phyloP scores from a whole-genome alignment of 768 basidiomycete species.

The Hypholoma fasciculare region DNA sequence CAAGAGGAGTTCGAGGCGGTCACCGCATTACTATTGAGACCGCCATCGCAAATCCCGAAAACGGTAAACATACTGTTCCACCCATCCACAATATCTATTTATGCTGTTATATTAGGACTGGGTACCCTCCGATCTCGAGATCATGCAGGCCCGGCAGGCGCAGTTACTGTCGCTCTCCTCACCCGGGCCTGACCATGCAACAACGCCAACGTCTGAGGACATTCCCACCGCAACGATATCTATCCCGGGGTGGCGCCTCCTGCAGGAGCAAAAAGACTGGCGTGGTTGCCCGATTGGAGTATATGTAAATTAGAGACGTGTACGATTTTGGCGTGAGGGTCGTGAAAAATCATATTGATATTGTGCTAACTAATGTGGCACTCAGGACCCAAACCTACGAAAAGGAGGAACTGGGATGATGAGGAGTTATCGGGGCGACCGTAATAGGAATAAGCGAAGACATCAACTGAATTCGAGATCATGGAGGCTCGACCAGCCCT shows the following conservation, averaged over 20 bases:
- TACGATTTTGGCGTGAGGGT: background rate
- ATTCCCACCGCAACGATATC: conserved; percentile 3
- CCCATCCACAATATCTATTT: background rate
- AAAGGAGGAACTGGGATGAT: too few relatives aligned
- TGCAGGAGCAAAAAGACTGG: conserved; percentile 50
- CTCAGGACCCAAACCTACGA: too few relatives aligned
- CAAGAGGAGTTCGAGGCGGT: conserved; percentile 16
- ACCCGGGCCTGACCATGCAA: background rate
- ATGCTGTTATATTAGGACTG: conserved; percentile 39
- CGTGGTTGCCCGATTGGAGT: conserved; percentile 71
- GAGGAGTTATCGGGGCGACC: too few relatives aligned
- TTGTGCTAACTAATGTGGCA: too few relatives aligned
- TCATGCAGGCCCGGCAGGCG: conserved; percentile 57
- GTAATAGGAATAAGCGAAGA: too few relatives aligned
- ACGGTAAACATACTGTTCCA: conserved; percentile 4
- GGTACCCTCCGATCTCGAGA: conserved; percentile 46
- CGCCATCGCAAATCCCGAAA: conserved; percentile 1
- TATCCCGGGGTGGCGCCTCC: conserved; percentile 53
- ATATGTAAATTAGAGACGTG: conserved; percentile 10
- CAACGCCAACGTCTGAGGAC: background rate
- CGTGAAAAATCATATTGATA: too few relatives aligned
- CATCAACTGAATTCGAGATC: too few relatives aligned
- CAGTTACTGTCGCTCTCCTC: conserved; percentile 13
- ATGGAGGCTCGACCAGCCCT: too few relatives aligned
- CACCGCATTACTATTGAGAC: conserved; percentile 9